phyloP scores from a whole-genome alignment of 2,329 filamentous ascomycete species.

The Colletotrichum trifolii region DNA sequence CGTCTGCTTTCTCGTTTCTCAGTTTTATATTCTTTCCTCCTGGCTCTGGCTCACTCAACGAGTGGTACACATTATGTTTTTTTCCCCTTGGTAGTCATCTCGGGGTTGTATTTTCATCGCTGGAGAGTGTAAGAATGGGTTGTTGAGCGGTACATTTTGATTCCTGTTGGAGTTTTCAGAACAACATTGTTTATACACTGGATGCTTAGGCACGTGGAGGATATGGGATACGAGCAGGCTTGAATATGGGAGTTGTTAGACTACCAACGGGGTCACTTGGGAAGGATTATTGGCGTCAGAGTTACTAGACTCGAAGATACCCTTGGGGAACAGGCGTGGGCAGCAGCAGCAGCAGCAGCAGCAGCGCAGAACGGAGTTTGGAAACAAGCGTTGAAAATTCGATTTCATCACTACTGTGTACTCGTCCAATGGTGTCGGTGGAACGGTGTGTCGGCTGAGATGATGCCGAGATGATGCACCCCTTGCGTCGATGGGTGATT shows the following conservation, averaged over 20 bases:
- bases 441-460: slow-evolving; percentile 29
- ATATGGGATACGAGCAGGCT: slow-evolving; percentile 1
- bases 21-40: background rate
- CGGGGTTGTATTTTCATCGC: slow-evolving; percentile 9
- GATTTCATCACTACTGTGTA: background rate
- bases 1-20: background rate
- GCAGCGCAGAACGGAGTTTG: slow-evolving; percentile 23
- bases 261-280: slow-evolving; percentile 2
- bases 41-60: background rate
- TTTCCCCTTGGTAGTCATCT: slow-evolving; percentile 12
- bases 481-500: slow-evolving; percentile 29
- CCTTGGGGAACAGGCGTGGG: background rate
- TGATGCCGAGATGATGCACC: slow-evolving; percentile 33
- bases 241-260: slow-evolving; percentile 29
- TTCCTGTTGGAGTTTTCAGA: background rate
- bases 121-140: slow-evolving; percentile 33
- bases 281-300: slow-evolving; percentile 34
- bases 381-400: slow-evolving; percentile 20
- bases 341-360: background rate
- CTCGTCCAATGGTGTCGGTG: background rate
- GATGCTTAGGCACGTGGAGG: background rate
- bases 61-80: background rate
- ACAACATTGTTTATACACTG: slow-evolving; percentile 11
- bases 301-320: slow-evolving; percentile 40
- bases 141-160: slow-evolving; percentile 27